A percentile compares a stretch with the other conserved stretches of the same genome.
Evolutionary conservation across 176 grass and related monocot species (phyloP).

Genomic region (Lolium perenne): DNA sequence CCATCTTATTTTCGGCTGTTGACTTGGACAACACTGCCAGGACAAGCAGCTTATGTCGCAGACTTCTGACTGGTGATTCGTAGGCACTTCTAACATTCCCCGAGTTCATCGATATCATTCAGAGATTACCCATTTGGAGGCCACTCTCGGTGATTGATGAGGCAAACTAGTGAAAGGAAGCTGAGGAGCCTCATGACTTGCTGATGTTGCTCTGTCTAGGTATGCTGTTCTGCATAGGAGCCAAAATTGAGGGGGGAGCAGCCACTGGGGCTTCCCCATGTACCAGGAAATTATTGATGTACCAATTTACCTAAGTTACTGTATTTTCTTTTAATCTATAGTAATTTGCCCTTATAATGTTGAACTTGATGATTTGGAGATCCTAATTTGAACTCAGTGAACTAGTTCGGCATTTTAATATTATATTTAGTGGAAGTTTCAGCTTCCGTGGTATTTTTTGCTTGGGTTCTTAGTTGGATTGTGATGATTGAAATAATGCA

Average conservation of each 20-base stretch:
- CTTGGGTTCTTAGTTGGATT: slow-evolving; percentile 27
- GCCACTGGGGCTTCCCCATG: slow-evolving; percentile 44
- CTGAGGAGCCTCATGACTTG: slow-evolving; percentile 43
- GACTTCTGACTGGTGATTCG: slow-evolving; percentile 50
- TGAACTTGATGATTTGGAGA: slow-evolving; percentile 40
- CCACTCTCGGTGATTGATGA: slow-evolving; percentile 33
- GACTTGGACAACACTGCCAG: slow-evolving; percentile 65
- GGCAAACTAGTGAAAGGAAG: slow-evolving; percentile 36
- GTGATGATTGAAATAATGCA: background rate
- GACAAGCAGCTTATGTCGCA: slow-evolving; percentile 43
- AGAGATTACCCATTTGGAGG: slow-evolving; percentile 47
- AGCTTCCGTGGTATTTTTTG: background rate
- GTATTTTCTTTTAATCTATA: slow-evolving; percentile 58
- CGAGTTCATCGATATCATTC: slow-evolving; percentile 37
- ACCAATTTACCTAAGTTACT: slow-evolving; percentile 59
- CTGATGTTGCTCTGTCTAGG: slow-evolving; percentile 46
- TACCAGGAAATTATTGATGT: slow-evolving; percentile 51
- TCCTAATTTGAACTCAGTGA: slow-evolving; percentile 47
- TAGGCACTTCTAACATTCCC: slow-evolving; percentile 55
- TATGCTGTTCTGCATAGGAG: slow-evolving; percentile 37
- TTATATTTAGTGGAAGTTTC: slow-evolving; percentile 35
- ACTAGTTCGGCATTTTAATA: slow-evolving; percentile 27
- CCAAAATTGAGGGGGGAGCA: slow-evolving; percentile 42
- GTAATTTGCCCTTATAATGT: slow-evolving; percentile 48
- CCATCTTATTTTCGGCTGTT: slow-evolving; percentile 58